Conservation (phyloP, 305 asterid genomes). For the Salvia sclarea region DNA sequence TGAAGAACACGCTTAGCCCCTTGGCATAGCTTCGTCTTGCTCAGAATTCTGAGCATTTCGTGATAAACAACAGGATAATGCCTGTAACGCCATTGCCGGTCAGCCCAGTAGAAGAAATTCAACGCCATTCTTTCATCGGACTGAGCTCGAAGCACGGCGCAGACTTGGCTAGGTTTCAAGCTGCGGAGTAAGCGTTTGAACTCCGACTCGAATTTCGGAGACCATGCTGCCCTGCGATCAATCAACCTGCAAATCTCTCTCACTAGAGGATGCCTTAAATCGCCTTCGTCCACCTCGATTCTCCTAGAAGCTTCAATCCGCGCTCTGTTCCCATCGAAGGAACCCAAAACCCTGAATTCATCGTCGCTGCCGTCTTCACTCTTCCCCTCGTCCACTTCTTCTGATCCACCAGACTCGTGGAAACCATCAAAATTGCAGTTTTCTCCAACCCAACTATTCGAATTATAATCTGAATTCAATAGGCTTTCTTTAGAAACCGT, state of each 20-base stretch:
- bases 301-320: slow-evolving; percentile 38
- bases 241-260: slow-evolving; percentile 73
- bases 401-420: slow-evolving; percentile 44
- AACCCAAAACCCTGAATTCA: slow-evolving; percentile 60
- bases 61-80: slow-evolving; percentile 73
- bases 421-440: slow-evolving; percentile 39
- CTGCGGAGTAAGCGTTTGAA: slow-evolving; percentile 68
- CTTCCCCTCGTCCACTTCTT: slow-evolving; percentile 40
- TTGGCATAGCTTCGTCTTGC: slow-evolving; percentile 88
- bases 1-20: slow-evolving; percentile 84
- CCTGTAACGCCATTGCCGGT: slow-evolving; percentile 84
- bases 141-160: slow-evolving; percentile 71
- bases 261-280: slow-evolving; percentile 74
- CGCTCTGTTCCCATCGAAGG: slow-evolving; percentile 38
- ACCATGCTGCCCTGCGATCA: slow-evolving; percentile 62
- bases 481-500: slow-evolving; percentile 32
- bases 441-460: slow-evolving; percentile 33
- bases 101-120: slow-evolving; percentile 88
- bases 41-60: slow-evolving; percentile 70
- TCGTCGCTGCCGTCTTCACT: slow-evolving; percentile 41
- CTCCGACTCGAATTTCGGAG: slow-evolving; percentile 66
- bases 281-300: slow-evolving; percentile 57
- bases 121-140: slow-evolving; percentile 84
- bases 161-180: slow-evolving; percentile 70
- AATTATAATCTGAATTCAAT: slow-evolving; percentile 30